phyloP scores from a whole-genome alignment of 2,329 filamentous ascomycete genomes.

The Beauveria bassiana region DNA sequence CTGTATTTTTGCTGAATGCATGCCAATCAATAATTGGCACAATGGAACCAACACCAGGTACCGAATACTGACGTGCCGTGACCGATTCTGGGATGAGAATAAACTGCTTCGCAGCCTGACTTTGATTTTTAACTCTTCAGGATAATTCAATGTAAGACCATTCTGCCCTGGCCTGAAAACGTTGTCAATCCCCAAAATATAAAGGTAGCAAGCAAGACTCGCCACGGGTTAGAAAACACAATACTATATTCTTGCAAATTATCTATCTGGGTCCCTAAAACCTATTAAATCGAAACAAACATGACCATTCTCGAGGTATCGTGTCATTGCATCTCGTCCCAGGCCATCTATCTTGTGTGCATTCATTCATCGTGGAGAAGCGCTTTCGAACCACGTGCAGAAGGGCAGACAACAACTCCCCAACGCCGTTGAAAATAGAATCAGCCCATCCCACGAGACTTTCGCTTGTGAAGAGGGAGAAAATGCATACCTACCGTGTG shows the following conservation, averaged over 20 bases:
- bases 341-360: constrained; percentile 19
- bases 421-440: constrained; percentile 43
- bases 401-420: constrained; percentile 32
- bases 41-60: not conserved
- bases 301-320: constrained; percentile 8
- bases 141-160: too few species aligned
- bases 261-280: constrained; percentile 9
- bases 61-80: too few species aligned
- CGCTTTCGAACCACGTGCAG: constrained; percentile 43
- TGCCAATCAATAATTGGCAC: not conserved
- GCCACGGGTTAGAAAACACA: not conserved
- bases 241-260: constrained; percentile 8
- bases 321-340: constrained; percentile 16
- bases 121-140: too few species aligned
- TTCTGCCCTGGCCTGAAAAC: too few species aligned
- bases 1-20: not conserved
- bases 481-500: constrained; percentile 38
- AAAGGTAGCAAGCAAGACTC: not conserved
- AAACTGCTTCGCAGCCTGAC: too few species aligned
- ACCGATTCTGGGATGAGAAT: too few species aligned
- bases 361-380: constrained; percentile 33
- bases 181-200: too few species aligned
- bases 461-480: constrained; percentile 31
- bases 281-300: constrained; percentile 8
- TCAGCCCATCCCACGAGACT: constrained; percentile 30